Percentiles rank a stretch among this genome's conserved stretches.
Evolutionary conservation across 768 basidiomycete species (phyloP).

Genomic region (Phanerochaete sordida): DNA sequence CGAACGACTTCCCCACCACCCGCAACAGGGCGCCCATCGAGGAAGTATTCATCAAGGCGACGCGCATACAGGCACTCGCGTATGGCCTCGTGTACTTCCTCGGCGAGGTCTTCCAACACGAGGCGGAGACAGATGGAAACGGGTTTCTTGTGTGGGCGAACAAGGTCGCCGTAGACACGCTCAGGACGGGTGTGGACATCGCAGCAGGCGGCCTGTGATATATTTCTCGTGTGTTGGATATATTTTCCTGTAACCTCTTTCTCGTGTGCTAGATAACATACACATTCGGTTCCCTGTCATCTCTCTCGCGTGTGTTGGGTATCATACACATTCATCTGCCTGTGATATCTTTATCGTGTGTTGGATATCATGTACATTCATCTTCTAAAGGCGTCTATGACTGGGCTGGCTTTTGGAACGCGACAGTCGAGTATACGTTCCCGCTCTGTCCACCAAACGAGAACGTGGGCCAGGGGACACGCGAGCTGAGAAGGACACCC

Average conservation of each 20-base stretch:
- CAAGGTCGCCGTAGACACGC: slow-evolving; percentile 62
- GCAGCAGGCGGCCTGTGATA: slow-evolving; percentile 34
- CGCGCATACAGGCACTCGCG: slow-evolving; percentile 59
- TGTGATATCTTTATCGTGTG: too few relatives aligned
- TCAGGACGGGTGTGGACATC: slow-evolving; percentile 61
- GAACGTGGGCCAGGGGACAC: slow-evolving; percentile 68
- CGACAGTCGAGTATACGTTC: slow-evolving; percentile 65
- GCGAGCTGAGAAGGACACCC: slow-evolving; percentile 50
- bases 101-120: slow-evolving; percentile 36
- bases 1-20: slow-evolving; percentile 34
- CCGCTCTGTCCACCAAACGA: slow-evolving; percentile 79
- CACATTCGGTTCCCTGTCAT: too few relatives aligned
- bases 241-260: too few relatives aligned
- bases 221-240: too few relatives aligned
- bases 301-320: too few relatives aligned
- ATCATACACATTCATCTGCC: too few relatives aligned
- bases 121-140: slow-evolving; percentile 32
- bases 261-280: too few relatives aligned
- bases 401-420: slow-evolving; percentile 49
- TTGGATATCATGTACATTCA: too few relatives aligned
- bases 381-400: too few relatives aligned
- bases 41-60: slow-evolving; percentile 75
- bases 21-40: slow-evolving; percentile 64
- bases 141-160: slow-evolving; percentile 63
- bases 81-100: slow-evolving; percentile 79